Evolutionary conservation across 140 eudicot genomes (phyloP), one percentile per base, ranked within the genome.

Genomic region (Cichorium intybus): DNA sequence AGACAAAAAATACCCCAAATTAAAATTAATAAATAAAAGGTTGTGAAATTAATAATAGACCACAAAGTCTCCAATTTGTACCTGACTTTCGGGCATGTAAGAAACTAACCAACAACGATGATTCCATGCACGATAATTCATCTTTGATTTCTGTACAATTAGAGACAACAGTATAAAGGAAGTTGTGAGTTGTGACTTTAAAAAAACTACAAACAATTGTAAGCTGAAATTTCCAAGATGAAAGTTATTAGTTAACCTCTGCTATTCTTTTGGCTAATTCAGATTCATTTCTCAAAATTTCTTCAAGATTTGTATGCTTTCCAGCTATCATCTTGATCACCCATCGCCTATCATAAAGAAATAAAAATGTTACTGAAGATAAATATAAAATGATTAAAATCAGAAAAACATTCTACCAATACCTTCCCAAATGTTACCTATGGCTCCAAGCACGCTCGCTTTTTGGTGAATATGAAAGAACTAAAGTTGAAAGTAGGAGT

Each of bases 111-210:
- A 87, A 68, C 86, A 78, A 22, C 95, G 90, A 60, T 91, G 96
- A 74, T 82, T 80, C 97, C 96, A 91, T 35, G 91, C 97, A 76
- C 95, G 95, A 41, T 91, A 90, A 56, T 90, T 90, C 96, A 90
- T 90, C 80, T 90, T 90, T 27, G 90, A 84, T 24, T 80, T 87
- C 97, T 90, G 88, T 64, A 56, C 14, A 57, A 54, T 60, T 55
- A 78, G 53, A 31, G 22, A 55, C 54, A 75, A 43, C 41, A 29
- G 28, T 72, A 35, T 46, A 7, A 72, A 66, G 31, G 5, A 28
- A 62, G 41, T 39, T 18, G 33, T 7, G 49, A n/a, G n/a, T n/a
- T n/a, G n/a, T n/a, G n/a, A n/a, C 20, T 27, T 48, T 27, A 50
- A 64, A 47, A 54, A 6, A 60, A 51, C 59, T 31, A 51, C 7